These are phyloP conservation scores for Melocanna baccifera DNA, from an alignment of 176 grass and related monocot genomes.

Conservation along the genomic window DNA sequence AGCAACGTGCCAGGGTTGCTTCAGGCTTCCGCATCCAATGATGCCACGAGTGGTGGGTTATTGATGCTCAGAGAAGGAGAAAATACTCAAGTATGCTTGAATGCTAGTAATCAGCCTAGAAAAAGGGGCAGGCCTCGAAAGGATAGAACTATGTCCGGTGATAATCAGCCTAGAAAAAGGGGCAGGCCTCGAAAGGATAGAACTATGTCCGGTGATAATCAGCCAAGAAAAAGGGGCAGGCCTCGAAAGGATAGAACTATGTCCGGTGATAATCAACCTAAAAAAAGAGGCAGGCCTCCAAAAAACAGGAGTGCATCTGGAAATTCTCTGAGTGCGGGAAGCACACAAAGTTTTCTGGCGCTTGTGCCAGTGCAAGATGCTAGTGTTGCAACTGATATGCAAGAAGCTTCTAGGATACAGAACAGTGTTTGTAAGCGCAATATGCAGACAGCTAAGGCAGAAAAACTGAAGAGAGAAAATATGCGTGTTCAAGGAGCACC, in stretches of 20 bases:
- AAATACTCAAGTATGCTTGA: slow-evolving; percentile 22
- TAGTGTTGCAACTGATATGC: not conserved
- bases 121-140: too few relatives aligned
- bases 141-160: too few relatives aligned
- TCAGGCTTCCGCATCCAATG: slow-evolving; percentile 18
- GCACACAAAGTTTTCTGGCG: not conserved
- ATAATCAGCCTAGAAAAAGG: too few relatives aligned
- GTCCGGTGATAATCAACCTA: slow-evolving; percentile 24
- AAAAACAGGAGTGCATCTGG: slow-evolving; percentile 23
- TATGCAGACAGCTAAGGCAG: slow-evolving; percentile 42
- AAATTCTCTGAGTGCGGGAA: slow-evolving; percentile 18
- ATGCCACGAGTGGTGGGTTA: not conserved
- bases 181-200: too few relatives aligned
- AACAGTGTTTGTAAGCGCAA: slow-evolving; percentile 31
- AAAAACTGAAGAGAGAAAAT: slow-evolving; percentile 67
- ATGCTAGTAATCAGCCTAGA: slow-evolving; percentile 6
- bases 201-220: not conserved
- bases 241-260: slow-evolving; percentile 33
- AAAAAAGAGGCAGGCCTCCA: slow-evolving; percentile 52
- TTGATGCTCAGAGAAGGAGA: not conserved
- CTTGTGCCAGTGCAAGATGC: slow-evolving; percentile 29
- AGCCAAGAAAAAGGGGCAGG: slow-evolving; percentile 51
- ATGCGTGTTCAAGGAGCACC: slow-evolving; percentile 17
- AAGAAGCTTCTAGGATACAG: slow-evolving; percentile 22
- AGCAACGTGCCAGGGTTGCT: not conserved